phyloP scores from a whole-genome alignment of 805 yeast species.

The Ascoidea asiatica region DNA sequence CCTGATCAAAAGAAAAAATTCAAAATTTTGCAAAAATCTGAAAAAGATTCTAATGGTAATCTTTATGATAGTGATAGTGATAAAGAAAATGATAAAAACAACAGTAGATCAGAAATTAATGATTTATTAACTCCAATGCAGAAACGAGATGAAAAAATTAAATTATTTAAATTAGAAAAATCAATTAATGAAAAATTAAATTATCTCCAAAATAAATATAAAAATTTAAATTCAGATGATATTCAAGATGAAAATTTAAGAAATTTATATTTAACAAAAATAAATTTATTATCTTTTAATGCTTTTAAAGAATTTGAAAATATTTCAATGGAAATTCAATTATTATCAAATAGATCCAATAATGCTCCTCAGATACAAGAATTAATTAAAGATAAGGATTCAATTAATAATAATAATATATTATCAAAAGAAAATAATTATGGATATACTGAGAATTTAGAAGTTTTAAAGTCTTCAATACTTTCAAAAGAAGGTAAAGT shows the following conservation, averaged over 20 bases:
- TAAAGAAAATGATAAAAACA: background rate
- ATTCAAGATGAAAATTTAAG: constrained; percentile 55
- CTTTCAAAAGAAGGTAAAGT: constrained; percentile 67
- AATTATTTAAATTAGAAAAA: constrained; percentile 47
- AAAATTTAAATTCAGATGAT: constrained; percentile 18
- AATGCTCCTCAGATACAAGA: constrained; percentile 13
- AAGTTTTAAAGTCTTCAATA: constrained; percentile 34
- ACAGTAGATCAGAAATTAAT: constrained; percentile 25
- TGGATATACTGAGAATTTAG: constrained; percentile 55
- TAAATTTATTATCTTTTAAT: constrained; percentile 36
- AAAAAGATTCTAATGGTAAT: background rate
- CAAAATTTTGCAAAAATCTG: constrained; percentile 23
- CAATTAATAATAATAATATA: constrained; percentile 9
- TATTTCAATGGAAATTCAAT: constrained; percentile 49
- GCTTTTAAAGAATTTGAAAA: constrained; percentile 46
- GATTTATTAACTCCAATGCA: constrained; percentile 25
- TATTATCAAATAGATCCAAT: constrained; percentile 35
- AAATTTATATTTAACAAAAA: constrained; percentile 38
- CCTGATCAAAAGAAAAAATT: constrained; percentile 23
- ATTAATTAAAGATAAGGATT: constrained; percentile 11
- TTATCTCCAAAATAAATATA: constrained; percentile 21
- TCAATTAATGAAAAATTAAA: constrained; percentile 31
- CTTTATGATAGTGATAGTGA: background rate
- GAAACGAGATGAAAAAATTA: constrained; percentile 61
- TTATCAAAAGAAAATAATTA: constrained; percentile 18